phyloP scores from a whole-genome alignment of 108 stramenopile species.

The Parmales sp. region DNA sequence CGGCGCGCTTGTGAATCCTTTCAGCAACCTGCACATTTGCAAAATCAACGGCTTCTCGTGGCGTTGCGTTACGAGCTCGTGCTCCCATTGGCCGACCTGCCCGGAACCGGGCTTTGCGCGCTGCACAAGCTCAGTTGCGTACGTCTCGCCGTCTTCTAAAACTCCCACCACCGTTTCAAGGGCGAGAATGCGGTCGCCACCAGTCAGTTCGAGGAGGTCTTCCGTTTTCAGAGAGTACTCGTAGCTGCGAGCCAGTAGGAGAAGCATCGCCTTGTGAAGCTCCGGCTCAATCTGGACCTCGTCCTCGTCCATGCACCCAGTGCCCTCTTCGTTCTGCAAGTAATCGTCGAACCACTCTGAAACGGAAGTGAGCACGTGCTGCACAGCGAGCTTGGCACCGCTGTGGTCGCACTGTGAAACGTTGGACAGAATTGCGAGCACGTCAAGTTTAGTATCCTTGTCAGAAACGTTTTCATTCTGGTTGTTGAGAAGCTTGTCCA shows the following conservation, averaged over 20 bases:
- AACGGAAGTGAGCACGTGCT: conserved; percentile 21
- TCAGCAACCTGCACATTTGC: conserved; percentile 39
- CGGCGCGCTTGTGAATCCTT: conserved; percentile 45
- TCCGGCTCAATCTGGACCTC: conserved; percentile 27
- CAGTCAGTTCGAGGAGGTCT: conserved; percentile 39
- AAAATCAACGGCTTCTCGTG: conserved; percentile 45
- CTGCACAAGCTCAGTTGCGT: conserved; percentile 39
- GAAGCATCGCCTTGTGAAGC: conserved; percentile 43
- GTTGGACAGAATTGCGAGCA: conserved; percentile 37
- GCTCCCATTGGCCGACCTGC: conserved; percentile 41
- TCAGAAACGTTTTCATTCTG: conserved; percentile 16
- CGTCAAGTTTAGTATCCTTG: conserved; percentile 46
- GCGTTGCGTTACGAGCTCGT: conserved; percentile 36
- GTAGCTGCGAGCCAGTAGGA: conserved; percentile 36
- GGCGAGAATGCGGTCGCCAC: conserved; percentile 28
- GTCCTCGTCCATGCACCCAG: background rate
- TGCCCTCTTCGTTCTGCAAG: conserved; percentile 24
- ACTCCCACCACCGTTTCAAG: conserved; percentile 26
- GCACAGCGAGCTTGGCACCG: conserved; percentile 19
- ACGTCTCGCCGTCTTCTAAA: conserved; percentile 36
- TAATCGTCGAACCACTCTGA: conserved; percentile 46
- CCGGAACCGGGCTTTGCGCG: conserved; percentile 34
- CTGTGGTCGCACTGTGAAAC: conserved; percentile 14
- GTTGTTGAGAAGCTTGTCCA: conserved; percentile 36
- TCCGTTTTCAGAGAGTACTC: conserved; percentile 42